These are phyloP conservation scores for Teunomyces stri DNA, from an alignment of 805 yeast genomes.

Conservation along the genomic window DNA sequence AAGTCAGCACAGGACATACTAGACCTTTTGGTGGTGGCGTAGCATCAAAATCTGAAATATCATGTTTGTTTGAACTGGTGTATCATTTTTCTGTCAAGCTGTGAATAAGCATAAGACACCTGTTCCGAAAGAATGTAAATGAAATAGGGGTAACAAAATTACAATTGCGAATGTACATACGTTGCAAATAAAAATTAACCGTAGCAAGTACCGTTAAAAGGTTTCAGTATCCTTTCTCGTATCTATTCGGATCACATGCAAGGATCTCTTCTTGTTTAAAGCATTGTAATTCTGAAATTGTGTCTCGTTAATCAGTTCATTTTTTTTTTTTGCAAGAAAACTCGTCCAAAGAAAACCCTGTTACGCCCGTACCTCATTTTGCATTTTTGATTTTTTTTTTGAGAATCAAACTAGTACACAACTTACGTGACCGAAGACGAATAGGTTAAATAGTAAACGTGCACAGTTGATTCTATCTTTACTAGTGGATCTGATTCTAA, in stretches of 20 bases:
- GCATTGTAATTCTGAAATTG: too few species aligned
- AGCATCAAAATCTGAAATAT: too few species aligned
- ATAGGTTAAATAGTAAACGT: not conserved
- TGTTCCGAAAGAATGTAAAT: not conserved
- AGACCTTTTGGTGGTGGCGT: not conserved
- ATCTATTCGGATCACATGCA: too few species aligned
- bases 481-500: not conserved
- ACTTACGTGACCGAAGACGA: constrained; percentile 1
- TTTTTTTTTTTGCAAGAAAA: not conserved
- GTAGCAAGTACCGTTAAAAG: too few species aligned
- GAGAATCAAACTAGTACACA: not conserved
- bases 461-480: not conserved
- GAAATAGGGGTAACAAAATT: not conserved
- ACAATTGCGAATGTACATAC: not conserved
- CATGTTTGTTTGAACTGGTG: too few species aligned
- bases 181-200: too few species aligned
- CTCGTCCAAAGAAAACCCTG: not conserved
- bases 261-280: too few species aligned
- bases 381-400: constrained; percentile 1
- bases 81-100: not conserved
- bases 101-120: not conserved
- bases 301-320: too few species aligned
- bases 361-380: constrained; percentile 1
- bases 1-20: not conserved
- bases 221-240: too few species aligned